These are phyloP conservation scores for Backusella liffmaniae DNA, from an alignment of 192 early-diverging fungal species.

Conservation along the genomic window DNA sequence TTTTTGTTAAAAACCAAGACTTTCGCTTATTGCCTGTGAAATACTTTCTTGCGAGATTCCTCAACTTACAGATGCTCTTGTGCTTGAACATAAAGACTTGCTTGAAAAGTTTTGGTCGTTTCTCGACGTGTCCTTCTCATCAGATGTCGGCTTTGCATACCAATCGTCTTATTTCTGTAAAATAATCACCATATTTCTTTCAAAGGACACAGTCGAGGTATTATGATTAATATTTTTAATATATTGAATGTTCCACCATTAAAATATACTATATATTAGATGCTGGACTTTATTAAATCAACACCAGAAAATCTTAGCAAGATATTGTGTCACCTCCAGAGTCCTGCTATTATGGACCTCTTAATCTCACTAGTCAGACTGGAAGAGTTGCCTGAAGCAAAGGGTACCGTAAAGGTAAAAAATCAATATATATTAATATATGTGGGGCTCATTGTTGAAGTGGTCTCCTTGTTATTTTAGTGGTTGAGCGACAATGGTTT, in stretches of 20 bases:
- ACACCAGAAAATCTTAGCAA: constrained; percentile 73
- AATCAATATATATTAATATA: too few relatives aligned
- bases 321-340: constrained; percentile 83
- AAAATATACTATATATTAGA: constrained; percentile 46
- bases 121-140: not conserved
- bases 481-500: constrained; percentile 86
- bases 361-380: constrained; percentile 90
- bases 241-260: constrained; percentile 9
- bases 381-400: constrained; percentile 84
- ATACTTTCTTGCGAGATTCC: constrained; percentile 19
- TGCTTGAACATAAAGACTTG: constrained; percentile 11
- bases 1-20: not conserved
- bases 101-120: constrained; percentile 14
- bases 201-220: constrained; percentile 18
- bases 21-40: constrained; percentile 18
- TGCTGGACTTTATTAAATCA: constrained; percentile 81
- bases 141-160: not conserved
- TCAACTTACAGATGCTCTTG: constrained; percentile 16
- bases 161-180: constrained; percentile 21
- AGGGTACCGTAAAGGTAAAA: constrained; percentile 77
- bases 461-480: constrained; percentile 30
- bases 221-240: not conserved
- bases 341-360: constrained; percentile 86
- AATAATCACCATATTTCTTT: constrained; percentile 14
- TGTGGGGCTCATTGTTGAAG: not conserved